Base-by-base conservation (phyloP, 768 basidiomycete genomes). In the Boletellus ananas region DNA sequence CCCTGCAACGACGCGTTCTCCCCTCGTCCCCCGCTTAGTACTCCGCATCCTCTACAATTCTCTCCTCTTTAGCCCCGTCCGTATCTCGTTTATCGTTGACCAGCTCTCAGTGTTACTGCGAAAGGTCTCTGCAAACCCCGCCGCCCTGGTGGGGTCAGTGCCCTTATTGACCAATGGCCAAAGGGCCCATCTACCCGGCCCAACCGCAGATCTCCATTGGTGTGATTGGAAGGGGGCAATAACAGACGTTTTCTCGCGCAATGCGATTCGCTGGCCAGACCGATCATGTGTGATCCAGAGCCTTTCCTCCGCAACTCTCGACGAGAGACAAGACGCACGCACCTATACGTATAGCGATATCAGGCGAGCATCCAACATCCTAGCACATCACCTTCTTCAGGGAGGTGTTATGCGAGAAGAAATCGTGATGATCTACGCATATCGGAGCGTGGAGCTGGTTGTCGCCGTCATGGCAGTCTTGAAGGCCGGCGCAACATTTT, bases 191-290 rank as follows among this genome's bases (percentile, higher is more conserved):
- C 77, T 99, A 4, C 96, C 96, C 1, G 78, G 88, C 62, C 93
- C 95, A 3, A 83, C 80, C 11, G 86, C 82, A 14, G 87, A 98
- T 66, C 79, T 99, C 33, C 81, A 96, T 59, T 99, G 96, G 95
- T 95, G 92, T 68, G 94, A 87, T 45, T 99, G 87, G 82, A 92
- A 94, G 66, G 96, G 95, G 29, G 90, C 95, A 7, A 97, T 99
- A 63, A 92, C 95, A 13, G 89, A 95, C 64, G 81, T 98, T 20
- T 98, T 99, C 70, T 88, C 92, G 10, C 72, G 74, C 34, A 97
- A 99, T 70, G 96, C 96, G 2, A 74, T 77, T 11, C 69, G 73
- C 49, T 80, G 81, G 69, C 94, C 95, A 0, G 85, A 91, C 27
- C 75, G 85, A n/a, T 74, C 87, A 5, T 98, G 95, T 59, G 89